Evolutionary conservation across 2,329 filamentous ascomycete species (phyloP).

Genomic region (Hypoxylon sp.): DNA sequence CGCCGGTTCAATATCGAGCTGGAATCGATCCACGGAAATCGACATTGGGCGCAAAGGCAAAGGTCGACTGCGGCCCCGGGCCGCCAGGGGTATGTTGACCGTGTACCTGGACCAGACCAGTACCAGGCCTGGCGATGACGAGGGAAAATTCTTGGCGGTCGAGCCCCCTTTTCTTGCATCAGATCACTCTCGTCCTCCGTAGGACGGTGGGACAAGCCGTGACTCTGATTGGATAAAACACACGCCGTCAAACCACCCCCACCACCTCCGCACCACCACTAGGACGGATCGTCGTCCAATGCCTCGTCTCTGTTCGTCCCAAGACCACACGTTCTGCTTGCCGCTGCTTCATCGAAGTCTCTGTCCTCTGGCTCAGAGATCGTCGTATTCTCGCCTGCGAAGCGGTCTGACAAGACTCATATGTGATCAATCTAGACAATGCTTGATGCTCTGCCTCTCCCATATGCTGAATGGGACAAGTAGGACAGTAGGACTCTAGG

Average conservation of each 20-base stretch:
- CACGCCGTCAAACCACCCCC: slow-evolving; percentile 35
- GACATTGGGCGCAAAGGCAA: slow-evolving; percentile 1
- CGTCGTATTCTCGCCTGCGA: not conserved
- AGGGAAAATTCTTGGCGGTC: slow-evolving; percentile 29
- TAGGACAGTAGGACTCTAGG: not conserved
- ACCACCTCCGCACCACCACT: slow-evolving; percentile 19
- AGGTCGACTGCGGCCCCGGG: not conserved
- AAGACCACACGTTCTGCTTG: slow-evolving; percentile 20
- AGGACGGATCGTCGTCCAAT: slow-evolving; percentile 26
- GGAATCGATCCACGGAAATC: slow-evolving; percentile 2
- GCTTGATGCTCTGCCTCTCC: no score
- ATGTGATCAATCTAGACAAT: not conserved
- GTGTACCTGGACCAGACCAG: slow-evolving; percentile 9
- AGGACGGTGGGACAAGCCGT: slow-evolving; percentile 20
- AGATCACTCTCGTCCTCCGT: slow-evolving; percentile 28
- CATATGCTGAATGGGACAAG: not conserved
- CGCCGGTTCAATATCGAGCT: not conserved
- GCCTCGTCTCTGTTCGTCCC: slow-evolving; percentile 1
- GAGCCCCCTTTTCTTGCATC: slow-evolving; percentile 41
- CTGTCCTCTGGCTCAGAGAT: not conserved
- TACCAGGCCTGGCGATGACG: slow-evolving; percentile 16
- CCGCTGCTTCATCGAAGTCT: slow-evolving; percentile 11
- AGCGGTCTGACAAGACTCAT: not conserved
- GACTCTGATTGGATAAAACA: slow-evolving; percentile 36
- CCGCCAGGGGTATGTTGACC: not conserved